Percentiles rank a stretch among this genome's conserved stretches.
phyloP scores from a whole-genome alignment of 768 basidiomycete genomes.

The Agaricus sinodeliciosus region DNA sequence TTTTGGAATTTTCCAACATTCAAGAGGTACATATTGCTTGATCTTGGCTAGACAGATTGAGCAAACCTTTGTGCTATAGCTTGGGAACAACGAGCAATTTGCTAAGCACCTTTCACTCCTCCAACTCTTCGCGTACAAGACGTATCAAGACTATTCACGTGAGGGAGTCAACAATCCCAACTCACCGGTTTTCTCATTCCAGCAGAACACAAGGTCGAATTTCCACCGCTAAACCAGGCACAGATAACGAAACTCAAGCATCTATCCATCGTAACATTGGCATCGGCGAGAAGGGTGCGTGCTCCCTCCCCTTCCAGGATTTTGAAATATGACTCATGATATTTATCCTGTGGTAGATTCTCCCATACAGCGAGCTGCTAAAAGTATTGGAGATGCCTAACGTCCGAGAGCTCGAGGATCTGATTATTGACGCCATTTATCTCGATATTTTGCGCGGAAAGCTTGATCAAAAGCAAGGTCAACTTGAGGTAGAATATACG shows the following conservation, averaged over 20 bases:
- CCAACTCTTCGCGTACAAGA: constrained; percentile 86
- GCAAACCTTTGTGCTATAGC: constrained; percentile 35
- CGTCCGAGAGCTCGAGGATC: constrained; percentile 88
- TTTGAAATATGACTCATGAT: neutral
- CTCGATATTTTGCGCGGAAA: constrained; percentile 84
- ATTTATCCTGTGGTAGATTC: constrained; percentile 42
- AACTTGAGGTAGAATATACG: constrained; percentile 88
- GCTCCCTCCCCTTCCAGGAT: constrained; percentile 4
- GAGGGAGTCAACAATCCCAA: constrained; percentile 15
- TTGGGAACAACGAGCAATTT: constrained; percentile 60
- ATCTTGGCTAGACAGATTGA: neutral
- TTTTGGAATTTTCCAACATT: constrained; percentile 77
- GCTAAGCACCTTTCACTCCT: constrained; percentile 57
- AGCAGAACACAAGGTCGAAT: constrained; percentile 56
- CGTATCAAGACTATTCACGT: constrained; percentile 81
- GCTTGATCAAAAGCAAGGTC: constrained; percentile 87
- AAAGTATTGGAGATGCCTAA: constrained; percentile 65
- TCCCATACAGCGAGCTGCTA: constrained; percentile 74
- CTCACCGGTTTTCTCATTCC: constrained; percentile 9
- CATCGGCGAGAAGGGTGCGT: constrained; percentile 67
- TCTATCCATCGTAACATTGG: constrained; percentile 83
- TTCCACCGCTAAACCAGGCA: constrained; percentile 62
- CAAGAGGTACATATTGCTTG: constrained; percentile 54
- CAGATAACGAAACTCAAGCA: constrained; percentile 90
- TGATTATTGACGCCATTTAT: constrained; percentile 96